phyloP scores from a whole-genome alignment of 495 filamentous ascomycete genomes.

The Opeltia flavorubescens region DNA sequence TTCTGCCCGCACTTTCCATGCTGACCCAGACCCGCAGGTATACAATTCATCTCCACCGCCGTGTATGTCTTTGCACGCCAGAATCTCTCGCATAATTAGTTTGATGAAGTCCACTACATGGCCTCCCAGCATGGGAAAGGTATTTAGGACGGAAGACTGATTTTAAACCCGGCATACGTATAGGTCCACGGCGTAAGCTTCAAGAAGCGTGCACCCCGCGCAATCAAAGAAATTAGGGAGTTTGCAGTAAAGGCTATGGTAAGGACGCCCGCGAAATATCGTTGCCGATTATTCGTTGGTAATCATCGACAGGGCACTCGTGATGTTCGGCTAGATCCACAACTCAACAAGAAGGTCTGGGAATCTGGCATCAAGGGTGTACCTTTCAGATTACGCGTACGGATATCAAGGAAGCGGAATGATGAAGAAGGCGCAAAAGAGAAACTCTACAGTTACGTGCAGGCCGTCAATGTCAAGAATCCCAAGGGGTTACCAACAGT shows the following conservation, averaged over 20 bases:
- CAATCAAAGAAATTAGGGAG: constrained; percentile 96
- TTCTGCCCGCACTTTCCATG: too few relatives aligned
- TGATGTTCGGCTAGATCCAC: constrained; percentile 95
- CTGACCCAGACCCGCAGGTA: constrained; percentile 48
- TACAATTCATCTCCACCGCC: constrained; percentile 99
- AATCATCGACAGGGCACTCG: constrained; percentile 63
- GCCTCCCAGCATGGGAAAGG: constrained; percentile 30
- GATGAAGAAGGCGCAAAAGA: constrained; percentile 98
- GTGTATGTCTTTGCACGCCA: constrained; percentile 51
- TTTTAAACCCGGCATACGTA: constrained; percentile 22
- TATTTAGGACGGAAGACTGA: constrained; percentile 47
- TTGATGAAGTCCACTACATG: constrained; percentile 58
- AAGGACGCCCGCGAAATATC: constrained; percentile 26
- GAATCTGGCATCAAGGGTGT: constrained; percentile 97
- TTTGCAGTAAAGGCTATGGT: constrained; percentile 95
- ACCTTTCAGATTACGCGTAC: constrained; percentile 86
- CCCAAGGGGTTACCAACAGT: constrained; percentile 89
- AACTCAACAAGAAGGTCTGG: constrained; percentile 99
- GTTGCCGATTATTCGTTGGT: constrained; percentile 7
- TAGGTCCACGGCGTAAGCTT: constrained; percentile 93
- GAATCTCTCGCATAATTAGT: constrained; percentile 29
- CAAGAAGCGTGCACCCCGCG: constrained; percentile 97
- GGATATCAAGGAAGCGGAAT: constrained; percentile 98
- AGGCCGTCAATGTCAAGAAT: constrained; percentile 98
- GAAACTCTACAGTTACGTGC: constrained; percentile 96